phyloP scores from a whole-genome alignment of 1,284 basidiomycete genomes.

The Tilletia setariae region DNA sequence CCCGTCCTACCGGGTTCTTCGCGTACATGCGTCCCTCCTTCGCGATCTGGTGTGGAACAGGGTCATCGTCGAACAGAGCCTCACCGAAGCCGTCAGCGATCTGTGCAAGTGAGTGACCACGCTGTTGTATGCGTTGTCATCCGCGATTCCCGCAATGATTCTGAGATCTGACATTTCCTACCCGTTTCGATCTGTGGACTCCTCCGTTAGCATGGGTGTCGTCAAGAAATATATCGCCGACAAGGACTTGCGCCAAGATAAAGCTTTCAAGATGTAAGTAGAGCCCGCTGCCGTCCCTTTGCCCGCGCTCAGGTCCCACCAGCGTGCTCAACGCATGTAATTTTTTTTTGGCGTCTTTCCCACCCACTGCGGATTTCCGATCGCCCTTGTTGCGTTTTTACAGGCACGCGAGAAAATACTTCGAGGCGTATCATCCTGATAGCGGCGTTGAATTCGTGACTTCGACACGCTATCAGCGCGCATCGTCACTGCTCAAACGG shows the following conservation, averaged over 20 bases:
- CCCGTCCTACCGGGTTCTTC: constrained; percentile 44
- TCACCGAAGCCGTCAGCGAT: constrained; percentile 40
- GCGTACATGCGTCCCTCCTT: constrained; percentile 45
- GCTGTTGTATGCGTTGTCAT: neutral
- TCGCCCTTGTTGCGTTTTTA: neutral
- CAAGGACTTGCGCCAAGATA: constrained; percentile 42
- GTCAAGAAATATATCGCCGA: constrained; percentile 41
- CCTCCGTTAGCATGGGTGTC: constrained; percentile 32
- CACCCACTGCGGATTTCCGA: neutral
- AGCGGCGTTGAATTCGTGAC: constrained; percentile 50
- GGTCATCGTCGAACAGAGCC: constrained; percentile 43
- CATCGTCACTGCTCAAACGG: constrained; percentile 7
- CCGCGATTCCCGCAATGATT: neutral
- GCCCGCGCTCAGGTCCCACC: constrained; percentile 1
- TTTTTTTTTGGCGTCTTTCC: neutral
- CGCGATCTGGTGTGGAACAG: constrained; percentile 39
- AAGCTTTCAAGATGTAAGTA: constrained; percentile 31
- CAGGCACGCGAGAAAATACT: constrained; percentile 47
- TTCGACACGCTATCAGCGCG: constrained; percentile 43
- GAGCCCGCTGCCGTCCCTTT: neutral
- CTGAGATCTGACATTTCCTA: neutral
- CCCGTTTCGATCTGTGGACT: neutral
- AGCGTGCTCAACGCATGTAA: too few species aligned
- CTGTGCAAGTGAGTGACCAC: constrained; percentile 34
- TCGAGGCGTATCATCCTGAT: constrained; percentile 51